Conservation (phyloP, 2,329 filamentous ascomycete genomes). For the Beauveria bassiana region DNA sequence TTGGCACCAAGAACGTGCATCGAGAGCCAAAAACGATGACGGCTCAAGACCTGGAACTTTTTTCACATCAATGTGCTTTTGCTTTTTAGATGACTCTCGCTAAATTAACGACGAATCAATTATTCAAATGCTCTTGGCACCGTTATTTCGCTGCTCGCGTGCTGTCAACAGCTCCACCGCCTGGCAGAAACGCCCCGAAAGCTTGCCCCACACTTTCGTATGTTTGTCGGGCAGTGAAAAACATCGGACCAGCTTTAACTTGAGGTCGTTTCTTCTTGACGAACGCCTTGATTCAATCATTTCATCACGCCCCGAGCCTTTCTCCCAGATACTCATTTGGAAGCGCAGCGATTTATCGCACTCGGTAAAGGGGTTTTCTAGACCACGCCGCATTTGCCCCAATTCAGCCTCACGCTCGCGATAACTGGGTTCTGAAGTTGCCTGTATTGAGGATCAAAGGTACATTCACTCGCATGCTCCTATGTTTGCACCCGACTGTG, state of each 20-base stretch:
- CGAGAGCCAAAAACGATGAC: background rate
- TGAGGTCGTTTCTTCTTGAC: background rate
- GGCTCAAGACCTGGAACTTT: background rate
- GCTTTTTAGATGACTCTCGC: too few relatives aligned
- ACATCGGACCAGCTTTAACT: background rate
- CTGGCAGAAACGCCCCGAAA: conserved; percentile 2
- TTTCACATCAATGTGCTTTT: background rate
- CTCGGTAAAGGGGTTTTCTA: background rate
- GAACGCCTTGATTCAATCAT: background rate
- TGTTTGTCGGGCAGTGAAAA: background rate
- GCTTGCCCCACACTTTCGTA: background rate
- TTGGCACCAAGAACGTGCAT: background rate
- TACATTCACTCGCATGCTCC: background rate
- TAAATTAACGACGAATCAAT: background rate
- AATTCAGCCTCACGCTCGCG: background rate
- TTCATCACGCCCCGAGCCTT: background rate
- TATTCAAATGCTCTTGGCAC: background rate
- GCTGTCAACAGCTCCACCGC: background rate
- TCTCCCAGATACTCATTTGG: background rate
- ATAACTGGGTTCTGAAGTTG: background rate
- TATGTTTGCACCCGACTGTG: too few relatives aligned
- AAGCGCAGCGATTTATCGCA: background rate
- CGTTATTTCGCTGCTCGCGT: background rate
- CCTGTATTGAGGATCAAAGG: background rate
- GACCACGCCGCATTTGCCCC: background rate